Conservation (phyloP, 23 red algal genomes). For the Gracilaria vermiculophylla region DNA sequence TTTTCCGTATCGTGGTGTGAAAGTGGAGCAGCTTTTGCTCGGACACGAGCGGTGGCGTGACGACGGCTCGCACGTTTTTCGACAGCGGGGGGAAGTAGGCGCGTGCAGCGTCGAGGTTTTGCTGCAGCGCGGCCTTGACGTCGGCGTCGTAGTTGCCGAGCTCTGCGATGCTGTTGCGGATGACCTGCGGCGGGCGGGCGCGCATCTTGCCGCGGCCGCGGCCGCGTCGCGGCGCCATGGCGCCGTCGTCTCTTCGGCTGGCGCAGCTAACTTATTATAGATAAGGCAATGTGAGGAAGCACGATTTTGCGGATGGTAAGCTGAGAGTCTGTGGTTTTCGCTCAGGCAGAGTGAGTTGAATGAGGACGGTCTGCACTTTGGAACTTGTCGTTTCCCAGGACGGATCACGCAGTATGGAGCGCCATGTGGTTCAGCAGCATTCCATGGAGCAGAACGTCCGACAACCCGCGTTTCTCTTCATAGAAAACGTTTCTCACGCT, state of each 20-base stretch:
- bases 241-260: background rate
- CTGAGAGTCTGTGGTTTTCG: no score
- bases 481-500: no score
- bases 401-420: no score
- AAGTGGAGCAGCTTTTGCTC: conserved; percentile 2
- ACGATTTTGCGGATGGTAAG: no score
- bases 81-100: conserved; percentile 25
- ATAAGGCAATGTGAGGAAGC: no score
- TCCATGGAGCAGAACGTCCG: no score
- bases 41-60: background rate
- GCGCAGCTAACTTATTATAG: no score
- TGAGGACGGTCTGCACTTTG: no score
- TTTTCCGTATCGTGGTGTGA: background rate
- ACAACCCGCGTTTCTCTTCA: no score
- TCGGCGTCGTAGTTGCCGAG: conserved; percentile 27
- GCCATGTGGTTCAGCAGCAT: no score
- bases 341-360: no score
- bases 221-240: conserved; percentile 43
- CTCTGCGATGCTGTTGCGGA: conserved; percentile 47
- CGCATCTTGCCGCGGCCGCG: conserved; percentile 41
- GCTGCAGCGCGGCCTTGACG: background rate
- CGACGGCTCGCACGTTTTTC: background rate
- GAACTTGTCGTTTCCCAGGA: no score
- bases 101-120: conserved; percentile 43
- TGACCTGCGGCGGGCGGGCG: conserved; percentile 43